Conservation (phyloP, 257 asterid species). For the Solanum lignicaule region DNA sequence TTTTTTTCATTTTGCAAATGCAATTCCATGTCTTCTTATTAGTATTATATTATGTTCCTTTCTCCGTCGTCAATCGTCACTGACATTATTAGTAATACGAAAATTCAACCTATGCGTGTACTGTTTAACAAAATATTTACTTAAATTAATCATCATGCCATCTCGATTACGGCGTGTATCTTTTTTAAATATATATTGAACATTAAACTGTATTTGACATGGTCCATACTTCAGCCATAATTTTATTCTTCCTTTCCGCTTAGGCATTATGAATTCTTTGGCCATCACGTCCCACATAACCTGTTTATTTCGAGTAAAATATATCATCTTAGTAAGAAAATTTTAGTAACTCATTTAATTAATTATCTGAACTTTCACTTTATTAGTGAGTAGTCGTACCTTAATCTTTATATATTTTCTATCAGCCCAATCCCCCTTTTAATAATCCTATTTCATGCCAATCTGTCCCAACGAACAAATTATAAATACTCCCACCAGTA, state of each 20-base stretch:
- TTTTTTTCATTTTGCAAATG: neutral
- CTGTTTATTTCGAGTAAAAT: neutral
- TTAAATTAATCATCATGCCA: neutral
- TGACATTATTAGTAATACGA: neutral
- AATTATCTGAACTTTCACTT: too few relatives aligned
- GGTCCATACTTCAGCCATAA: neutral
- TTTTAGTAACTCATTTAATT: too few relatives aligned
- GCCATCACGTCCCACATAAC: neutral
- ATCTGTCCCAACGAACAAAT: neutral
- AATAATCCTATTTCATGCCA: neutral
- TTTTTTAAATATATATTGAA: neutral
- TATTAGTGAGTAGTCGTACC: neutral
- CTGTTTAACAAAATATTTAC: neutral
- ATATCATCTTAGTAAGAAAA: too few relatives aligned
- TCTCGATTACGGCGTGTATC: neutral
- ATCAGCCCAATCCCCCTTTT: neutral
- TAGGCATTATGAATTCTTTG: neutral
- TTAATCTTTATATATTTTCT: neutral
- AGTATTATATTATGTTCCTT: neutral
- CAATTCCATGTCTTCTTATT: neutral
- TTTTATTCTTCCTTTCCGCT: neutral
- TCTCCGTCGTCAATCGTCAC: neutral
- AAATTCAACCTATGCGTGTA: neutral
- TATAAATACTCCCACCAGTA: neutral
- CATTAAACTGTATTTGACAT: neutral